Conservation (phyloP, 2,329 filamentous ascomycete genomes). For the Trichophyton mentagrophytes region DNA sequence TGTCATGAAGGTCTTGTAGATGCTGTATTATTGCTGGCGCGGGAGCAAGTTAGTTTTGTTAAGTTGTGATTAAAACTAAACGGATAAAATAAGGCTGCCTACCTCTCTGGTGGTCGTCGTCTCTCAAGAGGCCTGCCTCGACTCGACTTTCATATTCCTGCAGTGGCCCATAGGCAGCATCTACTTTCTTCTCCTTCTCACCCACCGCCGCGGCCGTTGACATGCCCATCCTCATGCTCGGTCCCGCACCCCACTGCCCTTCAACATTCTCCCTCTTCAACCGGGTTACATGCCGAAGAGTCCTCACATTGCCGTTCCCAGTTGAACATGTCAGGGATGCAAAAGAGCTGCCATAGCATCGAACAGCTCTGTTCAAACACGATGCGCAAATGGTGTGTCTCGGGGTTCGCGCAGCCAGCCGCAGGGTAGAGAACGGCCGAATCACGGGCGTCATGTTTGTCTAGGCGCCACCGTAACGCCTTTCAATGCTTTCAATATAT, state of each 20-base stretch:
- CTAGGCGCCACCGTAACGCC: background rate
- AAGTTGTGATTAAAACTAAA: too few species aligned
- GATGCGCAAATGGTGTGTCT: background rate
- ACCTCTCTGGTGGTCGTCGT: conserved; percentile 89
- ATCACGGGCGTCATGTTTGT: background rate
- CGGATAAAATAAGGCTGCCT: conserved; percentile 16
- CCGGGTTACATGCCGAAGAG: background rate
- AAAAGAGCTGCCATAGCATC: background rate
- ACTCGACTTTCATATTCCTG: conserved; percentile 81
- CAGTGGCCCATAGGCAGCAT: conserved; percentile 50
- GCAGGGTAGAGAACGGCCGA: background rate
- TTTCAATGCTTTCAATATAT: too few species aligned
- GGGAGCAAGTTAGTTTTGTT: background rate
- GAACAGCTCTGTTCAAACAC: background rate
- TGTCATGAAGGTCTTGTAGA: conserved; percentile 78
- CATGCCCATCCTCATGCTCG: conserved; percentile 5
- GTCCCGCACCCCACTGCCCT: background rate
- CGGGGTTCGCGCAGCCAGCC: background rate
- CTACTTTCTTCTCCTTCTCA: background rate
- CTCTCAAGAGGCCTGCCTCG: conserved; percentile 55
- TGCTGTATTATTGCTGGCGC: conserved; percentile 67
- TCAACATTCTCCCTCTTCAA: background rate
- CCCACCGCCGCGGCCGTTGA: conserved; percentile 3
- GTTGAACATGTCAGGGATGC: too few species aligned
- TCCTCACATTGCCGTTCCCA: too few species aligned